A percentile compares a stretch with the other conserved stretches of the same genome.
These are phyloP conservation scores for Mycosarcoma mackinlayi DNA, from an alignment of 1,284 basidiomycete genomes.

Conservation along the genomic window DNA sequence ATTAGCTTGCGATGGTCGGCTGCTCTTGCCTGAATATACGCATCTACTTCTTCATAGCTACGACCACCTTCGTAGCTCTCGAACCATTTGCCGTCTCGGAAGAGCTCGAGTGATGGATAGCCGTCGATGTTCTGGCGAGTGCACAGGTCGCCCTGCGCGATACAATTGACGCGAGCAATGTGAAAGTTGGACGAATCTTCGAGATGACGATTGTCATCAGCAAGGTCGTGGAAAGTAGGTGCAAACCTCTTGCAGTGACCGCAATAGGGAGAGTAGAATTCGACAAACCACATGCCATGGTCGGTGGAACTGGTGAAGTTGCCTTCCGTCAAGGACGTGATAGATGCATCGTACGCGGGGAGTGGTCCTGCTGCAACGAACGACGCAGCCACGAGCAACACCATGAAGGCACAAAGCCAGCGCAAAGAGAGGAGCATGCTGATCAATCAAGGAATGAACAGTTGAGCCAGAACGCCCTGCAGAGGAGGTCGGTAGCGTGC, in stretches of 20 bases:
- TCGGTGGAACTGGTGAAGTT: constrained; percentile 35
- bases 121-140: constrained; percentile 42
- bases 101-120: constrained; percentile 55
- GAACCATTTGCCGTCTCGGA: constrained; percentile 43
- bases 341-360: constrained; percentile 21
- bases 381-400: constrained; percentile 1
- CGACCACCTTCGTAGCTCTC: constrained; percentile 45
- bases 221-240: constrained; percentile 83
- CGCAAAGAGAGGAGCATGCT: constrained; percentile 15
- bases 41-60: constrained; percentile 25
- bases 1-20: constrained; percentile 40
- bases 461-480: too few species aligned
- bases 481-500: too few species aligned
- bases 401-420: constrained; percentile 3
- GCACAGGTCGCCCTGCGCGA: constrained; percentile 58
- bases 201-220: constrained; percentile 57
- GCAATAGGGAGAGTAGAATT: constrained; percentile 76
- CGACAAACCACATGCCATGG: constrained; percentile 54
- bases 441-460: neutral
- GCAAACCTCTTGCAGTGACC: constrained; percentile 79
- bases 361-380: constrained; percentile 14
- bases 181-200: constrained; percentile 54
- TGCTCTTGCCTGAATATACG: constrained; percentile 38
- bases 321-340: constrained; percentile 21
- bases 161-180: constrained; percentile 64